Conservation (phyloP, 331 rosid species). For the Stylosanthes scabra region DNA sequence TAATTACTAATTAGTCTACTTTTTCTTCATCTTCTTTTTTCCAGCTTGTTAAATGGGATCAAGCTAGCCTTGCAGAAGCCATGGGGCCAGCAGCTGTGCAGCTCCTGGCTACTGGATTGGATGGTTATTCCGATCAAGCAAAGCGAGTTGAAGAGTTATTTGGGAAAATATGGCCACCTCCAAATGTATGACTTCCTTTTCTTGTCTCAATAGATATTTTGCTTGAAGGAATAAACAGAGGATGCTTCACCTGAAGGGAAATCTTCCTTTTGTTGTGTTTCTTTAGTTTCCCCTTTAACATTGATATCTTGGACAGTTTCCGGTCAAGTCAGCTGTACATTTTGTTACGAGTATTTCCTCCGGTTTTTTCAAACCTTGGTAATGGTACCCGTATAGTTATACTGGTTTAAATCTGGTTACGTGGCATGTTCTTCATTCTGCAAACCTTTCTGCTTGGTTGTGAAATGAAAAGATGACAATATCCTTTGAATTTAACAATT, state of each 20-base stretch:
- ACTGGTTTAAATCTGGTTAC: background rate
- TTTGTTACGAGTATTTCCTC: background rate
- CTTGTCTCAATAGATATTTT: constrained; percentile 19
- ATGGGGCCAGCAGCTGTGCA: constrained; percentile 92
- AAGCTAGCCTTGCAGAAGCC: constrained; percentile 68
- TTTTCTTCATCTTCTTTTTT: background rate
- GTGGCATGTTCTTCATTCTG: background rate
- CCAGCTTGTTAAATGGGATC: constrained; percentile 91
- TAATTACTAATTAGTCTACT: constrained; percentile 35
- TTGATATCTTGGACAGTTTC: constrained; percentile 12
- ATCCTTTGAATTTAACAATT: too few relatives aligned
- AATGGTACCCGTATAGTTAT: background rate
- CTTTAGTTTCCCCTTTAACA: background rate
- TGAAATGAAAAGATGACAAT: too few relatives aligned
- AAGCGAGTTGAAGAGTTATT: constrained; percentile 84
- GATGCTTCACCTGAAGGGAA: constrained; percentile 1
- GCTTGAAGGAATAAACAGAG: constrained; percentile 43
- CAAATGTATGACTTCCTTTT: constrained; percentile 74
- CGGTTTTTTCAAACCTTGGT: background rate
- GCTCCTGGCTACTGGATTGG: constrained; percentile 84
- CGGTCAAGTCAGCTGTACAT: background rate
- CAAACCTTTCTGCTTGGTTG: background rate
- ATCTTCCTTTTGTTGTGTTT: constrained; percentile 1
- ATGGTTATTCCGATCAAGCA: constrained; percentile 84
- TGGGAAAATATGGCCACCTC: constrained; percentile 98